A percentile compares a stretch with the other conserved stretches of the same genome.
phyloP scores from a whole-genome alignment of 1,284 basidiomycete genomes.

The Fistulina hepatica region DNA sequence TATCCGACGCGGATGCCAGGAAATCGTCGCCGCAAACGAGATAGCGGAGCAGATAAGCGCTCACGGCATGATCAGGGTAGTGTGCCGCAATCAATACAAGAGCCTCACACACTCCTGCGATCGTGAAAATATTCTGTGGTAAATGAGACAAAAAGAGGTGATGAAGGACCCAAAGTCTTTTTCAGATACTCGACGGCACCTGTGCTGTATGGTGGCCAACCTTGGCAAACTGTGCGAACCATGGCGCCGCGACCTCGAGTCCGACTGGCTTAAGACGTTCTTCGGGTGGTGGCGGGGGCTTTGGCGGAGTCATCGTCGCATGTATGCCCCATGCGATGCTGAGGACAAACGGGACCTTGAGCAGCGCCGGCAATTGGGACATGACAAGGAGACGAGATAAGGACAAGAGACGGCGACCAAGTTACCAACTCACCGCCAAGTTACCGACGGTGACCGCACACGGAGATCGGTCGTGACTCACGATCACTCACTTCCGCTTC shows the following conservation, averaged over 20 bases:
- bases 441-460: not conserved
- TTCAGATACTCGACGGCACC: constrained; percentile 2
- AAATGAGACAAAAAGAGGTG: not conserved
- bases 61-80: not conserved
- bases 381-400: not conserved
- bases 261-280: constrained; percentile 12
- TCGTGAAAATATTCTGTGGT: constrained; percentile 8
- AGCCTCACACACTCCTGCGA: constrained; percentile 8
- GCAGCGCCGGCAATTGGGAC: constrained; percentile 2
- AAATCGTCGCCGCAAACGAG: constrained; percentile 5
- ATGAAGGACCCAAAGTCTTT: not conserved
- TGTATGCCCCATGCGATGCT: constrained; percentile 11
- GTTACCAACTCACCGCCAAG: not conserved
- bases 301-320: constrained; percentile 16
- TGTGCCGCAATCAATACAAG: constrained; percentile 5
- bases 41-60: not conserved
- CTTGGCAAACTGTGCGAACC: constrained; percentile 12
- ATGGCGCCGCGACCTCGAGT: constrained; percentile 12
- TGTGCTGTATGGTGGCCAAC: constrained; percentile 12
- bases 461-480: constrained; percentile 12
- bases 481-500: constrained; percentile 9
- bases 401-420: not conserved
- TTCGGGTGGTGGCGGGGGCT: constrained; percentile 9
- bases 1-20: not conserved
- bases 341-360: constrained; percentile 15